Conservation (phyloP, 345 rosid species). For the Euphorbia tirucalli region DNA sequence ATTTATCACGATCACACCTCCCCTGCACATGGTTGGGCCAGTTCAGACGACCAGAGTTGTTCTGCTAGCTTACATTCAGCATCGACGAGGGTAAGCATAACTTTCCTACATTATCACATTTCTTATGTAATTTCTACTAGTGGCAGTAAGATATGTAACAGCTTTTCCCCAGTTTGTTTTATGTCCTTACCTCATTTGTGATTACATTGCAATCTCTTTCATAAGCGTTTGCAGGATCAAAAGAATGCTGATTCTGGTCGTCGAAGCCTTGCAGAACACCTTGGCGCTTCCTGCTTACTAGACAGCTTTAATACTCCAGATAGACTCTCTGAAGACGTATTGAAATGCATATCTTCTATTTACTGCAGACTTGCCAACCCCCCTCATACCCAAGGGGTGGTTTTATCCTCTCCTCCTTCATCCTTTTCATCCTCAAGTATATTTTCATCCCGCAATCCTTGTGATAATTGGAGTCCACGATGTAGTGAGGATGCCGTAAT, state of each 20-base stretch:
- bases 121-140: neutral
- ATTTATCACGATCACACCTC: constrained; percentile 38
- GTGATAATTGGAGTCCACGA: constrained; percentile 57
- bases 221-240: constrained; percentile 38
- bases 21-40: constrained; percentile 35
- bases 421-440: constrained; percentile 70
- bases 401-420: constrained; percentile 60
- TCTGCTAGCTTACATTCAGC: constrained; percentile 37
- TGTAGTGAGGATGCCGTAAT: constrained; percentile 41
- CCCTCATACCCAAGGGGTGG: constrained; percentile 30
- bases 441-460: constrained; percentile 63
- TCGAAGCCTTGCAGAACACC: constrained; percentile 74
- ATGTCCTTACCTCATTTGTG: neutral
- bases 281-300: constrained; percentile 43
- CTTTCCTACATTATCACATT: neutral
- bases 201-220: neutral
- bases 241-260: constrained; percentile 42
- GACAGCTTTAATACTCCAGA: constrained; percentile 42
- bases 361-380: constrained; percentile 63
- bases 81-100: constrained; percentile 44
- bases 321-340: constrained; percentile 69
- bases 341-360: constrained; percentile 78
- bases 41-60: constrained; percentile 39
- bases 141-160: neutral
- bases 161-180: no score